Evolutionary conservation across 257 asterid genomes (phyloP), one percentile per base, ranked within the genome.

Genomic region (Solanum appendiculatum): DNA sequence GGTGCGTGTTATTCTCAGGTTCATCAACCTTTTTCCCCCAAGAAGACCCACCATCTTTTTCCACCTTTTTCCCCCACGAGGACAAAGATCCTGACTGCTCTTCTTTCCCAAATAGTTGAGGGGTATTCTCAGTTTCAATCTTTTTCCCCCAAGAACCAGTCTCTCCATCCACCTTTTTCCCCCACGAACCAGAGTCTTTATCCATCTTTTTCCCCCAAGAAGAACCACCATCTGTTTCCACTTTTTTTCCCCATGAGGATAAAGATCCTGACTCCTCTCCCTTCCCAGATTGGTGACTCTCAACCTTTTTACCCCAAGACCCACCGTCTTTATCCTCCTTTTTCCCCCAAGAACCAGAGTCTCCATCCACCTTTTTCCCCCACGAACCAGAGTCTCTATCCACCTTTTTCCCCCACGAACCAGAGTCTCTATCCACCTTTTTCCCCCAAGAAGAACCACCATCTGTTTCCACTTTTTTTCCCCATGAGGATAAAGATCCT

Each of bases 241-340:
- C 64, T 72, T 81, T 87, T 63, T 89, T 87, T n/a, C 83, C 89
- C 92, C 90, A 88, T 9, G 89, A 56, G 18, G 88, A 88, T 25
- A 34, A 86, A 8, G 89, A 83, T 48, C 48, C 89, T 2, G 89
- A 88, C 72, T 25, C 83, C n/a, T 31, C 84, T 7, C 20, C 60
- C 31, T 77, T 77, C 60, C 83, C 83, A 42, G 83, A 77, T 42
- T 40, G 83, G n/a, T 7, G 60, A 42, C 18, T 77, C 83, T 84
- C 89, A 29, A 7, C 86, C 83, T 86, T 88, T 40, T 80, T 78
- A 3, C 87, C 91, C 93, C 94, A 46, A 11, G 85, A 60, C 13
- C 66, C 81, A 66, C 20, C 16, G 18, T 39, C 31, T 72, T 54
- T 54, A 42, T 77, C 84, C 84, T 7, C 84, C 37, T 58, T 36